A percentile compares a stretch with the other conserved stretches of the same genome.
Conservation (phyloP, 1,284 basidiomycete genomes). For the Ganoderma sinense region DNA sequence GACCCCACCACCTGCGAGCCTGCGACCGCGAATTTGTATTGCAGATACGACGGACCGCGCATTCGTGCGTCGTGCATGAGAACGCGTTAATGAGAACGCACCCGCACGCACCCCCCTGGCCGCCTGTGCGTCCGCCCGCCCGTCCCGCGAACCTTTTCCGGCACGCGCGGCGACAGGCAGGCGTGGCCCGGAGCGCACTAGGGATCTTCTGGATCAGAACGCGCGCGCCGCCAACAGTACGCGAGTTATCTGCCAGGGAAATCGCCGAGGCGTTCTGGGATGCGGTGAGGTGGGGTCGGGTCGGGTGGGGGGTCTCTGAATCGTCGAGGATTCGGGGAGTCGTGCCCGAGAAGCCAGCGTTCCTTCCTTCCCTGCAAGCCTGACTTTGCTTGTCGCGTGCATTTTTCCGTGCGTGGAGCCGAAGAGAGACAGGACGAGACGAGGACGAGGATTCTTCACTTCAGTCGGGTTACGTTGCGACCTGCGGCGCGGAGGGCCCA, state of each 20-base stretch:
- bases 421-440: not conserved
- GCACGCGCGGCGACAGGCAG: not conserved
- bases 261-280: not conserved
- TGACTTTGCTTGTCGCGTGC: not conserved
- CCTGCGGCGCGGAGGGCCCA: not conserved
- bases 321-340: not conserved
- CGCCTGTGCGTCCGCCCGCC: not conserved
- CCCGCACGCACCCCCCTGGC: not conserved
- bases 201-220: slow-evolving; percentile 1
- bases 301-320: not conserved
- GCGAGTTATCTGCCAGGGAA: not conserved
- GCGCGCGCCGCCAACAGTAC: not conserved
- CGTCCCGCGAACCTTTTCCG: slow-evolving; percentile 6
- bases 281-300: not conserved
- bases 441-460: not conserved
- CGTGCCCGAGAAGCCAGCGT: not conserved
- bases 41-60: not conserved
- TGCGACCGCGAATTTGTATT: slow-evolving; percentile 2
- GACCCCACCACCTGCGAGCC: not conserved
- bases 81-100: not conserved
- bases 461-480: not conserved
- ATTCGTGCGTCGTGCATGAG: slow-evolving; percentile 2
- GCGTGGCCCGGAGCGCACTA: slow-evolving; percentile 5
- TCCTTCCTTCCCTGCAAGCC: not conserved
- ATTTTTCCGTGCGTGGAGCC: not conserved